Evolutionary conservation across 2,329 filamentous ascomycete genomes (phyloP), one percentile per base, ranked within the genome.

Genomic region (Tolypocladium nubicola): DNA sequence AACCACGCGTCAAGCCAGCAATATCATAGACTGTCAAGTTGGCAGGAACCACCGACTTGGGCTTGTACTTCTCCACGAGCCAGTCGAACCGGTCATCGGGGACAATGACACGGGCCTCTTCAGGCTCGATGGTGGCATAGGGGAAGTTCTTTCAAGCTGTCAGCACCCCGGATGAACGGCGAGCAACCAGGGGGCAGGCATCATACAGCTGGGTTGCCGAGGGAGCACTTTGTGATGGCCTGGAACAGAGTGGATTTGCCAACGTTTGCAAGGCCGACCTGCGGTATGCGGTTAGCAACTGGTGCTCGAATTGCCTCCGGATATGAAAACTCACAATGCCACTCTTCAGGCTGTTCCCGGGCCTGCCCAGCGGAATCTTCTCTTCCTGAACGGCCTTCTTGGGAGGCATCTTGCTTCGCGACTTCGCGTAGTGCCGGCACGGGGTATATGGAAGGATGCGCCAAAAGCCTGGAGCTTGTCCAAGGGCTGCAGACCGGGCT

Each of bases 181-280:
- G 62, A 61, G 59, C 62, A 64, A 63, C 66, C 47, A 58, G 64
- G 64, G 63, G 65, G 65, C 11, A 55, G 40, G 67, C 64, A 67
- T 81, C 85, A 75, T 81, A 90, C 87, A 79, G 94, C 94, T 68
- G 95, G 95, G 80, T 97, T 99, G 78, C 95, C 94, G 69, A 99
- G 87, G 64, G 86, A 85, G 76, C 88, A 96, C 82, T 97, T 97
- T 72, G 94, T 99, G 77, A 99, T 97, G 72, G 94, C 91, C 81
- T 99, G 95, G 85, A 99, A 99, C 68, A 99, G 86, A 39, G 95
- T 99, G 65, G 94, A 99, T 81, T 99, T 99, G 76, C 94, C 94
- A 67, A 99, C 95, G 76, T 99, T 99, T 75, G 94, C 94, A 70
- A 99, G 86, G 78, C 94, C 94, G 76, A 99, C 91, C 91, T 96